phyloP scores from a whole-genome alignment of 768 basidiomycete species.

The Leccinellum rugosiceps region DNA sequence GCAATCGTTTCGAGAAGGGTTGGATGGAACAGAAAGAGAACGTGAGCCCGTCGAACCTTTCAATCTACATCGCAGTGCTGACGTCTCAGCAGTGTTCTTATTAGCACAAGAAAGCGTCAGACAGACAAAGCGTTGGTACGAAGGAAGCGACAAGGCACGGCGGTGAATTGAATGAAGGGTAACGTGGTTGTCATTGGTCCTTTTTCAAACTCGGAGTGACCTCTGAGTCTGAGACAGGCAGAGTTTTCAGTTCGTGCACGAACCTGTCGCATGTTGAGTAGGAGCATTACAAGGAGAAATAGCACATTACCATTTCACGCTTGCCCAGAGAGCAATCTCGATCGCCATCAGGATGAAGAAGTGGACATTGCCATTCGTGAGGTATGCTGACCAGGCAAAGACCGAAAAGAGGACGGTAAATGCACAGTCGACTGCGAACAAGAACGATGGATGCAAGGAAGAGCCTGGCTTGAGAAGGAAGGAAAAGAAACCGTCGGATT shows the following conservation, averaged over 20 bases:
- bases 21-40: slow-evolving; percentile 92
- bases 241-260: slow-evolving; percentile 55
- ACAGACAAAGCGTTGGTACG: slow-evolving; percentile 81
- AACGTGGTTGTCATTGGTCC: slow-evolving; percentile 15
- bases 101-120: slow-evolving; percentile 81
- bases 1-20: slow-evolving; percentile 82
- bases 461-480: slow-evolving; percentile 72
- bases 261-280: slow-evolving; percentile 46
- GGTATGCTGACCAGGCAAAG: slow-evolving; percentile 52
- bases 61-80: slow-evolving; percentile 2
- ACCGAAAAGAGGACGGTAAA: slow-evolving; percentile 58
- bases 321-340: slow-evolving; percentile 69
- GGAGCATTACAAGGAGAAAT: not conserved
- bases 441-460: slow-evolving; percentile 67
- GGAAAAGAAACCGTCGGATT: slow-evolving; percentile 42
- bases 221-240: slow-evolving; percentile 20
- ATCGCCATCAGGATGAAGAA: slow-evolving; percentile 64
- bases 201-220: slow-evolving; percentile 25
- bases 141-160: slow-evolving; percentile 57
- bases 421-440: slow-evolving; percentile 58
- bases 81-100: slow-evolving; percentile 61
- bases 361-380: slow-evolving; percentile 66
- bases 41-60: slow-evolving; percentile 50
- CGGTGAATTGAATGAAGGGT: slow-evolving; percentile 35
- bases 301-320: slow-evolving; percentile 68